Evolutionary conservation across 805 yeast genomes (phyloP).

Genomic region (Yarrowia divulgata): DNA sequence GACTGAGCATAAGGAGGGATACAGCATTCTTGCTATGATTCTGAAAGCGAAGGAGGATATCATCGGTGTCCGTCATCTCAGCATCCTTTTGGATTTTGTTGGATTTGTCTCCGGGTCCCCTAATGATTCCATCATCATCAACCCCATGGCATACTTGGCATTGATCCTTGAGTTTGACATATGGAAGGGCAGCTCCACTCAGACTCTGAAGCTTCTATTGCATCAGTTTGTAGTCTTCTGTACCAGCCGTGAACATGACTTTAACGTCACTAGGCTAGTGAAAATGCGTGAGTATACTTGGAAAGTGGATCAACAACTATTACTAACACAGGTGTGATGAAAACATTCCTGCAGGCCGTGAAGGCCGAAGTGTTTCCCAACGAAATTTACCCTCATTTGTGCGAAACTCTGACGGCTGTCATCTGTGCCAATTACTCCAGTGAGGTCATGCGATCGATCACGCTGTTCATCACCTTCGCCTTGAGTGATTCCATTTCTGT

Average conservation of each 20-base stretch:
- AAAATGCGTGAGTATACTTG: slow-evolving; percentile 53
- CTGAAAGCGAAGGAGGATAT: slow-evolving; percentile 43
- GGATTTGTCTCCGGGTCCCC: slow-evolving; percentile 65
- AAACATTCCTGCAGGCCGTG: slow-evolving; percentile 59
- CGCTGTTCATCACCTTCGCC: slow-evolving; percentile 60
- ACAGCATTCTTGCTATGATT: slow-evolving; percentile 31
- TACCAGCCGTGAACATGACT: slow-evolving; percentile 58
- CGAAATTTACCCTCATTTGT: slow-evolving; percentile 52
- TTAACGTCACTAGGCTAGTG: slow-evolving; percentile 61
- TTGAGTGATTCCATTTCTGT: slow-evolving; percentile 48
- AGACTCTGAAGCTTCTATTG: slow-evolving; percentile 60
- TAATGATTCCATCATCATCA: slow-evolving; percentile 62
- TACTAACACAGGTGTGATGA: slow-evolving; percentile 48
- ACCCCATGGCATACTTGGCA: slow-evolving; percentile 63
- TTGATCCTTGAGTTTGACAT: slow-evolving; percentile 69
- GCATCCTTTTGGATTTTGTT: slow-evolving; percentile 57
- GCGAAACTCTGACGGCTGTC: slow-evolving; percentile 54
- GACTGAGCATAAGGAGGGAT: slow-evolving; percentile 29
- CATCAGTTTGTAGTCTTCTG: slow-evolving; percentile 66
- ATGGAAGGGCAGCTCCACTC: slow-evolving; percentile 57
- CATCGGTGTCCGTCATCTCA: slow-evolving; percentile 48
- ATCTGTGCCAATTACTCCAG: slow-evolving; percentile 59
- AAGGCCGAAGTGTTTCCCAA: slow-evolving; percentile 54
- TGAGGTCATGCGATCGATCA: slow-evolving; percentile 62
- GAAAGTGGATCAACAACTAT: no score